Conservation (phyloP, 1,284 basidiomycete species). For the Tetrapyrgos nigripes region DNA sequence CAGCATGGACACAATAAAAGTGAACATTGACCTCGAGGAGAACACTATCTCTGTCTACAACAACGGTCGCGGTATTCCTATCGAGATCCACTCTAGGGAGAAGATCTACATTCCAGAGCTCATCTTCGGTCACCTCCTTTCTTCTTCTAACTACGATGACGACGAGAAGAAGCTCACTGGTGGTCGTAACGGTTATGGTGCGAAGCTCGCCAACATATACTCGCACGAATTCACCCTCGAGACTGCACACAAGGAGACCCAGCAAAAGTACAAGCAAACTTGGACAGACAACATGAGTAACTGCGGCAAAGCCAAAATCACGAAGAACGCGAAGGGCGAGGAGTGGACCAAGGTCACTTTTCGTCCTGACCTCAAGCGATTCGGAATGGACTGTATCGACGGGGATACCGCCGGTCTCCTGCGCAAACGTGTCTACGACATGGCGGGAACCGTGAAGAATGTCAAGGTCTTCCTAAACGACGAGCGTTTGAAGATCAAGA, state of each 20-base stretch:
- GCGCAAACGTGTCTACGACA: constrained; percentile 95
- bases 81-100: constrained; percentile 94
- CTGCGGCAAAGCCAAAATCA: constrained; percentile 91
- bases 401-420: constrained; percentile 91
- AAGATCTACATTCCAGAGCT: constrained; percentile 97
- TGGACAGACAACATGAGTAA: constrained; percentile 96
- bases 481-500: constrained; percentile 92
- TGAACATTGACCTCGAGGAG: constrained; percentile 86
- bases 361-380: constrained; percentile 90
- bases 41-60: constrained; percentile 93
- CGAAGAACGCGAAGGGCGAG: constrained; percentile 85
- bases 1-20: constrained; percentile 89
- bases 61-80: constrained; percentile 96
- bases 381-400: constrained; percentile 94
- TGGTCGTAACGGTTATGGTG: constrained; percentile 98
- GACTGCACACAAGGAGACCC: constrained; percentile 89
- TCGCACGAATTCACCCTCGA: constrained; percentile 98
- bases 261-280: constrained; percentile 95
- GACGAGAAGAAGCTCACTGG: constrained; percentile 99
- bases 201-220: constrained; percentile 98
- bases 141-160: constrained; percentile 98
- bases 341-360: constrained; percentile 97
- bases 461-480: constrained; percentile 95
- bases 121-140: constrained; percentile 96
- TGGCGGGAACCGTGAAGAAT: constrained; percentile 94